A percentile compares a stretch with the other conserved stretches of the same genome.
These are phyloP conservation scores for Kuraishia ogatae DNA, from an alignment of 805 yeast genomes.

Conservation along the genomic window DNA sequence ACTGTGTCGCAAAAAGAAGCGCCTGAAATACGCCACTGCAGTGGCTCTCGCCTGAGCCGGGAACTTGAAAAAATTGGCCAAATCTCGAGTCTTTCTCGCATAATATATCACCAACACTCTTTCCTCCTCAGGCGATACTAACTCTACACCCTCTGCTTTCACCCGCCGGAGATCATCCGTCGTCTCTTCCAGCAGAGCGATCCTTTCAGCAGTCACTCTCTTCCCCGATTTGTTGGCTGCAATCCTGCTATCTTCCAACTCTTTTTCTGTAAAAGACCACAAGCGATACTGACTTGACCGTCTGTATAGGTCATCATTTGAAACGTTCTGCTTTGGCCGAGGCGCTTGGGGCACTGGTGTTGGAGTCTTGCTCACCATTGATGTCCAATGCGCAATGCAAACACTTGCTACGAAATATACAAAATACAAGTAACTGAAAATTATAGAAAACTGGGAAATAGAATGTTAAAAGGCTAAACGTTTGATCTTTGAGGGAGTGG, in stretches of 20 bases:
- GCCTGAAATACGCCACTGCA: conserved; percentile 72
- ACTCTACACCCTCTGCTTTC: conserved; percentile 9
- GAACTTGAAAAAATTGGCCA: conserved; percentile 67
- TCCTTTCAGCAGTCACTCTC: conserved; percentile 21
- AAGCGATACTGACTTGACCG: conserved; percentile 73
- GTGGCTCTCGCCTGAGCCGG: conserved; percentile 88
- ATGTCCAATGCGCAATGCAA: too few species aligned
- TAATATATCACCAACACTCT: conserved; percentile 57
- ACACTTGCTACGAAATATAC: too few species aligned
- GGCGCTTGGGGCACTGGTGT: not conserved
- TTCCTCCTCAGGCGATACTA: conserved; percentile 59
- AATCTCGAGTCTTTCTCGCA: conserved; percentile 58
- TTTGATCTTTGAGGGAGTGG: too few species aligned
- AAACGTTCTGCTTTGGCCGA: conserved; percentile 26
- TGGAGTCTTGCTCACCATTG: not conserved
- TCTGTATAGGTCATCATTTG: conserved; percentile 84
- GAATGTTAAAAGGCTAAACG: too few species aligned
- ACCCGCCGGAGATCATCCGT: conserved; percentile 12
- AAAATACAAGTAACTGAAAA: not conserved
- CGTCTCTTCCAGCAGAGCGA: conserved; percentile 8
- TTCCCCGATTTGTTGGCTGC: conserved; percentile 50
- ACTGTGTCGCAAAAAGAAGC: conserved; percentile 71
- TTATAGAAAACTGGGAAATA: too few species aligned
- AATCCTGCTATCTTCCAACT: conserved; percentile 39
- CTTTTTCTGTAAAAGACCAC: conserved; percentile 75